These are phyloP conservation scores for Penicillium mononematosum DNA, from an alignment of 495 filamentous ascomycete genomes.

Conservation along the genomic window DNA sequence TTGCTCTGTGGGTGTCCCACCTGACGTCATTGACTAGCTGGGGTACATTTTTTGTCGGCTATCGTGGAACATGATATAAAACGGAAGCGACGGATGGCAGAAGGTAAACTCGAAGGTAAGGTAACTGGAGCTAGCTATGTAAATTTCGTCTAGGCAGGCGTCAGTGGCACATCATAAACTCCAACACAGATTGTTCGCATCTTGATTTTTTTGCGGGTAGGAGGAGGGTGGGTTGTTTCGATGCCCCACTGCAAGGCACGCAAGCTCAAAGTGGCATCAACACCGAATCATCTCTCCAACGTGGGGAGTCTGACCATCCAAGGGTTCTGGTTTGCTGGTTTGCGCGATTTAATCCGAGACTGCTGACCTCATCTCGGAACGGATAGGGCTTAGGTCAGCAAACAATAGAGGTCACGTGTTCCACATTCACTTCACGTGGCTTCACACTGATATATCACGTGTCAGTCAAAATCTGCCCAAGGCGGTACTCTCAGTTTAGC, in stretches of 20 bases:
- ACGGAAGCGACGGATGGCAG: neutral
- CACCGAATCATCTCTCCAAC: slow-evolving; percentile 5
- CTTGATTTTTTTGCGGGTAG: slow-evolving; percentile 11
- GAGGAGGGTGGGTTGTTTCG: neutral
- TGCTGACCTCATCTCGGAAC: slow-evolving; percentile 1
- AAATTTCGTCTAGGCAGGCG: slow-evolving; percentile 8
- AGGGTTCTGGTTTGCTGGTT: neutral
- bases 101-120: neutral
- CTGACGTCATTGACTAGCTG: slow-evolving; percentile 13
- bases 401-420: neutral
- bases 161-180: slow-evolving; percentile 16
- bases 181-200: neutral
- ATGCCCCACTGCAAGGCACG: slow-evolving; percentile 18
- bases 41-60: slow-evolving; percentile 15
- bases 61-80: slow-evolving; percentile 15
- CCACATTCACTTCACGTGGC: neutral
- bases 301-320: slow-evolving; percentile 1
- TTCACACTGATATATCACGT: neutral
- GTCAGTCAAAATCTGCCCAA: neutral
- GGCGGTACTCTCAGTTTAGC: neutral
- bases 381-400: neutral
- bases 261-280: neutral
- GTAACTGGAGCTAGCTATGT: neutral
- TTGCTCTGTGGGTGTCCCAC: slow-evolving; percentile 6
- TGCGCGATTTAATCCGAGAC: slow-evolving; percentile 14